A percentile compares a stretch with the other conserved stretches of the same genome.
phyloP scores from a whole-genome alignment of 805 yeast genomes.

The Lachancea meyersii region DNA sequence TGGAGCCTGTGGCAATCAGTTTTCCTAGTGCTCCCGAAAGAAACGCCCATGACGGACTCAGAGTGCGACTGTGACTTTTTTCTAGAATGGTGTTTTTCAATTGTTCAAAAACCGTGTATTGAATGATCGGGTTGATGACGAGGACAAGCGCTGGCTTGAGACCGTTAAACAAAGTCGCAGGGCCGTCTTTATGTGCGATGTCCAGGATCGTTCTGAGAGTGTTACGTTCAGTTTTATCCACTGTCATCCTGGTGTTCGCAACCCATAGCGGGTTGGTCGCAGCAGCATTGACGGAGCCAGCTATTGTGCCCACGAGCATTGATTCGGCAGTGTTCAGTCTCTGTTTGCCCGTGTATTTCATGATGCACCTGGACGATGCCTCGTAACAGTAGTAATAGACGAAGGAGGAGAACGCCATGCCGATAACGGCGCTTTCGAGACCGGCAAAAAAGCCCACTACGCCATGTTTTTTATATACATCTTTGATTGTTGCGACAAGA shows the following conservation, averaged over 20 bases:
- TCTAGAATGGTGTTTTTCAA: conserved; percentile 59
- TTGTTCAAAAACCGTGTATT: conserved; percentile 88
- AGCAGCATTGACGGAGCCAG: conserved; percentile 79
- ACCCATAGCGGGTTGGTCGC: conserved; percentile 92
- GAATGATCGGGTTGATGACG: conserved; percentile 84
- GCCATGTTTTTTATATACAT: conserved; percentile 54
- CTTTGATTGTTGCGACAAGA: conserved; percentile 37
- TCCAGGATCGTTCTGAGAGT: conserved; percentile 54
- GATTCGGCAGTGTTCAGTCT: conserved; percentile 60
- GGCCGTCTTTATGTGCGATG: conserved; percentile 66
- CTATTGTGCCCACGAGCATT: conserved; percentile 72
- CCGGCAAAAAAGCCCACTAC: conserved; percentile 73
- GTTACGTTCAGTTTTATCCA: conserved; percentile 36
- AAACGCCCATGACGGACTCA: conserved; percentile 73
- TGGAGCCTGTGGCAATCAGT: conserved; percentile 77
- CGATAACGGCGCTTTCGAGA: conserved; percentile 78
- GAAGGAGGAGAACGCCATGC: conserved; percentile 80
- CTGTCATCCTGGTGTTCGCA: conserved; percentile 85
- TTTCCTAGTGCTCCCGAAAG: conserved; percentile 86
- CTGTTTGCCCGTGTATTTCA: conserved; percentile 17
- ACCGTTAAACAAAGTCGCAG: conserved; percentile 71
- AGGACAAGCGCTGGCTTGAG: conserved; percentile 80
- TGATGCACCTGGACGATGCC: conserved; percentile 46
- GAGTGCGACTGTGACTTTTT: conserved; percentile 37
- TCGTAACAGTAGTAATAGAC: conserved; percentile 90